Evolutionary conservation across 2,329 filamentous ascomycete genomes (phyloP).

Genomic region (Parafenestella ontariensis): DNA sequence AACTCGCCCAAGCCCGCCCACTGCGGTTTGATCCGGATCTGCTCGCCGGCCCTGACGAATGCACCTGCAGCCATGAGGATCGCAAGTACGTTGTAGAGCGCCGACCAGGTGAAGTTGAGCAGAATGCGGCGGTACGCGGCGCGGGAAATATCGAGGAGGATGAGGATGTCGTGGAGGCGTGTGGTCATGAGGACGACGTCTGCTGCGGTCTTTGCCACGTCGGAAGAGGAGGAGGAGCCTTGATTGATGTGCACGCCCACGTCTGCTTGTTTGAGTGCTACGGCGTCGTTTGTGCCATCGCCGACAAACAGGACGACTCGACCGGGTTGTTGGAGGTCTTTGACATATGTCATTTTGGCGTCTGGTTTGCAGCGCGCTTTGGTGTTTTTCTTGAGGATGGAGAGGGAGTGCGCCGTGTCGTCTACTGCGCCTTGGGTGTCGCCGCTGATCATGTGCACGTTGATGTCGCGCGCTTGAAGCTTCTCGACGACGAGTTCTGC

Average conservation of each 20-base stretch:
- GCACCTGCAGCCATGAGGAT: slow-evolving; percentile 69
- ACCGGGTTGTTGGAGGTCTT: slow-evolving; percentile 29
- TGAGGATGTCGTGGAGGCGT: slow-evolving; percentile 62
- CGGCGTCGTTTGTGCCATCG: slow-evolving; percentile 81
- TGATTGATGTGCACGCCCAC: slow-evolving; percentile 74
- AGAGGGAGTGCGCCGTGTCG: slow-evolving; percentile 51
- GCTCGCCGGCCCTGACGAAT: slow-evolving; percentile 49
- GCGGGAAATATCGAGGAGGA: slow-evolving; percentile 62
- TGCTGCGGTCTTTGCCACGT: slow-evolving; percentile 71
- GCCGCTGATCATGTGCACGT: slow-evolving; percentile 64
- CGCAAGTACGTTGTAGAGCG: slow-evolving; percentile 73
- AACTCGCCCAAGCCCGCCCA: slow-evolving; percentile 76
- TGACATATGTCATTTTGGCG: slow-evolving; percentile 63
- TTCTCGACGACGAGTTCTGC: slow-evolving; percentile 60
- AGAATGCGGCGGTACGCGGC: slow-evolving; percentile 51
- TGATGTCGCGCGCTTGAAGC: slow-evolving; percentile 58
- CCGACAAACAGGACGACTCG: slow-evolving; percentile 71
- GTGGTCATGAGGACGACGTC: slow-evolving; percentile 72
- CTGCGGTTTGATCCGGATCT: slow-evolving; percentile 63
- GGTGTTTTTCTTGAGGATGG: slow-evolving; percentile 50
- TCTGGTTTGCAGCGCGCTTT: slow-evolving; percentile 58
- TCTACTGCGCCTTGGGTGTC: slow-evolving; percentile 61
- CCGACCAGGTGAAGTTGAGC: slow-evolving; percentile 75
- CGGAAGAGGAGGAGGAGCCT: slow-evolving; percentile 46
- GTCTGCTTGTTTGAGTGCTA: slow-evolving; percentile 72